Percentiles rank a stretch among this genome's conserved stretches.
Conservation (phyloP, 1,284 basidiomycete genomes). For the Ganoderma resinaceum region DNA sequence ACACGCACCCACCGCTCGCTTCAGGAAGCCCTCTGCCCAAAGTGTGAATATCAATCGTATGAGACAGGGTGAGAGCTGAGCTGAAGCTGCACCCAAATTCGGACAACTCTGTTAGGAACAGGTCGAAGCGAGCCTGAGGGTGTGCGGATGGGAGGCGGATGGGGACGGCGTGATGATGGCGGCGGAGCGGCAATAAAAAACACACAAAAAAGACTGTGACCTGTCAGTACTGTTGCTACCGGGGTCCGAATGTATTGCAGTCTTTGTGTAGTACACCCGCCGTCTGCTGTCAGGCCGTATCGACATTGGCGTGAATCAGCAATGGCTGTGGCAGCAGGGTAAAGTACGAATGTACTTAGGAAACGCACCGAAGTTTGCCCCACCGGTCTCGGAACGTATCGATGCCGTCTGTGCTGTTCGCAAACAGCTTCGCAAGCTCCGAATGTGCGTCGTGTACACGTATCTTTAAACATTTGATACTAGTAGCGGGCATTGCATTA, state of each 20-base stretch:
- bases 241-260: constrained; percentile 82
- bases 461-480: no score
- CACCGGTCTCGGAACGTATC: constrained; percentile 96
- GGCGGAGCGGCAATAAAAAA: neutral
- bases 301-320: constrained; percentile 43
- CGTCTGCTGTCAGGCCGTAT: constrained; percentile 64
- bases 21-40: no score
- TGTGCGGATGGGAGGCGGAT: constrained; percentile 18
- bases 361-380: constrained; percentile 72
- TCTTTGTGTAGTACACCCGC: constrained; percentile 53
- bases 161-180: neutral
- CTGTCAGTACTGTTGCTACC: constrained; percentile 57
- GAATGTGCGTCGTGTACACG: constrained; percentile 73
- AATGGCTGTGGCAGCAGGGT: neutral
- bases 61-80: neutral
- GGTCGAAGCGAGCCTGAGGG: constrained; percentile 10
- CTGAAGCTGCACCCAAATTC: no score
- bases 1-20: no score
- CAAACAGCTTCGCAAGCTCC: constrained; percentile 81
- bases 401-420: constrained; percentile 83
- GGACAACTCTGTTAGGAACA: neutral
- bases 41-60: neutral
- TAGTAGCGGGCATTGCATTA: constrained; percentile 20
- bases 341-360: constrained; percentile 5
- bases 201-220: constrained; percentile 30